A percentile compares a stretch with the other conserved stretches of the same genome.
Conservation (phyloP, 306 rosid species). For the Prunus salicina region DNA sequence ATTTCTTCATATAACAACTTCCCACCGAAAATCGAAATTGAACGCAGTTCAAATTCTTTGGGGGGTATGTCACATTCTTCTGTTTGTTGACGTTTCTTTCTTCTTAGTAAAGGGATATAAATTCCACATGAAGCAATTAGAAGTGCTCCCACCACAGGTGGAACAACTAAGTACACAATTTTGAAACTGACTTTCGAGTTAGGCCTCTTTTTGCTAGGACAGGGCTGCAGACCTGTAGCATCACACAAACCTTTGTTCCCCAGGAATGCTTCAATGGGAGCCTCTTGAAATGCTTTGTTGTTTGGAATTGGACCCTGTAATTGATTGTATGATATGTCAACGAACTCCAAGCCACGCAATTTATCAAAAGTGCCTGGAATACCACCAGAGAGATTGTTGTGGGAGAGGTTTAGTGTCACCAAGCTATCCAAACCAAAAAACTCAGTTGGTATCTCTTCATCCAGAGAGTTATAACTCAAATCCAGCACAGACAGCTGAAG, state of each 20-base stretch:
- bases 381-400: constrained; percentile 37
- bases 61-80: background rate
- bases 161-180: background rate
- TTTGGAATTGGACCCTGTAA: constrained; percentile 26
- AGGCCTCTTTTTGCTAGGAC: background rate
- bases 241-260: constrained; percentile 35
- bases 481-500: constrained; percentile 31
- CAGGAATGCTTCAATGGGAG: constrained; percentile 11
- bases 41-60: constrained; percentile 9
- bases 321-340: constrained; percentile 31
- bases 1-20: constrained; percentile 31
- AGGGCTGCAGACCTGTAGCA: constrained; percentile 11
- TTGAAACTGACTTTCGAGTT: background rate
- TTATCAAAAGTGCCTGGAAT: constrained; percentile 14
- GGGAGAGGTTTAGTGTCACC: constrained; percentile 38
- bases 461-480: constrained; percentile 34
- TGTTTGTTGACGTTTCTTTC: background rate
- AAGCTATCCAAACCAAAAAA: constrained; percentile 20
- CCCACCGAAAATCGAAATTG: constrained; percentile 24
- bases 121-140: background rate
- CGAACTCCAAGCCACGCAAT: constrained; percentile 3
- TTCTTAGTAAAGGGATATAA: background rate
- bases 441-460: constrained; percentile 26
- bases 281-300: constrained; percentile 24
- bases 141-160: constrained; percentile 1